phyloP scores from a whole-genome alignment of 1,284 basidiomycete genomes.

The Takashimella tepidaria region DNA sequence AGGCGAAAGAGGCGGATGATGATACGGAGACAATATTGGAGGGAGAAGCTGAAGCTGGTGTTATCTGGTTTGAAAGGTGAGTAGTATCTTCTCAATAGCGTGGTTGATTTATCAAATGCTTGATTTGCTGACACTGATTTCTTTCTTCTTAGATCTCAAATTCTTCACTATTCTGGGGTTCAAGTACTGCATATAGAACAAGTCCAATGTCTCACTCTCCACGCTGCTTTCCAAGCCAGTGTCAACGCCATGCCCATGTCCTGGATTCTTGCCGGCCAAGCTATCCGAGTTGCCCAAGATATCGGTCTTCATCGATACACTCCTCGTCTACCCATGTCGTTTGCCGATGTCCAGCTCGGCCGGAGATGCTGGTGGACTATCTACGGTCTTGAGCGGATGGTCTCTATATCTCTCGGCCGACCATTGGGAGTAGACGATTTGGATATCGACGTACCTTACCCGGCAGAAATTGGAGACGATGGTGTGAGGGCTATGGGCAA shows the following conservation, averaged over 20 bases:
- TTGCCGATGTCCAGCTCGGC: slow-evolving; percentile 78
- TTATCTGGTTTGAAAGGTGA: slow-evolving; percentile 42
- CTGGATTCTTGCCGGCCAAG: slow-evolving; percentile 82
- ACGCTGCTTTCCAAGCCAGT: slow-evolving; percentile 82
- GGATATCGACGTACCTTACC: slow-evolving; percentile 56
- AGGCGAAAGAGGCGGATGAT: slow-evolving; percentile 52
- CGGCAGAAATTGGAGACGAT: slow-evolving; percentile 74
- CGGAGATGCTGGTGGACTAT: slow-evolving; percentile 87
- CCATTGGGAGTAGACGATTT: slow-evolving; percentile 49
- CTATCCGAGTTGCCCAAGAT: slow-evolving; percentile 78
- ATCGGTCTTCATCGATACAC: slow-evolving; percentile 81
- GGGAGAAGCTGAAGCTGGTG: slow-evolving; percentile 44
- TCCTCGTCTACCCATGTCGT: slow-evolving; percentile 60
- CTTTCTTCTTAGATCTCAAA: slow-evolving; percentile 63
- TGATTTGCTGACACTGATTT: slow-evolving; percentile 2
- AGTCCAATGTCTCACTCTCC: slow-evolving; percentile 78
- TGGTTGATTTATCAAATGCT: background rate
- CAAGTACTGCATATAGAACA: slow-evolving; percentile 68
- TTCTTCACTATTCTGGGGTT: slow-evolving; percentile 82
- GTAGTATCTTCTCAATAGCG: background rate
- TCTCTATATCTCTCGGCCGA: slow-evolving; percentile 76
- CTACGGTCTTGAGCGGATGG: slow-evolving; percentile 74
- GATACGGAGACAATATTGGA: slow-evolving; percentile 31
- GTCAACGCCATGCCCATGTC: slow-evolving; percentile 85
- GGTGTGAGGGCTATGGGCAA: slow-evolving; percentile 52